Evolutionary conservation across 1,139 yeast species (phyloP).

Genomic region (Debaryomyces coudertii): DNA sequence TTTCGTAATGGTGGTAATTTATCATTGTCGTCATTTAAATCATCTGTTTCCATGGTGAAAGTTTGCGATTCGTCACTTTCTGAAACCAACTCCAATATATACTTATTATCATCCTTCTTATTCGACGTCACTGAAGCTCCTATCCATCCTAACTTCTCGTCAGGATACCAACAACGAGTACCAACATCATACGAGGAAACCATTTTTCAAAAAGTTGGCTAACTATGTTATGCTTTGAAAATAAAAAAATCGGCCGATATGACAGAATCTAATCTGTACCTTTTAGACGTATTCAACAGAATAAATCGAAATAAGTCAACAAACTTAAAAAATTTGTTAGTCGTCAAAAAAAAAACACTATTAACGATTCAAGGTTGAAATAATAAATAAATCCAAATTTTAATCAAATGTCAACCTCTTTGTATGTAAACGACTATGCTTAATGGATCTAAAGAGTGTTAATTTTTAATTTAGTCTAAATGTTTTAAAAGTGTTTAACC

Average conservation of each 20-base stretch:
- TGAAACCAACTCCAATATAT: slow-evolving; percentile 59
- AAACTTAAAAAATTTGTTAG: slow-evolving; percentile 5
- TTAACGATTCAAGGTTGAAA: neutral
- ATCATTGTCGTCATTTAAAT: slow-evolving; percentile 52
- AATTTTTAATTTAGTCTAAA: neutral
- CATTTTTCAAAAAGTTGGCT: slow-evolving; percentile 18
- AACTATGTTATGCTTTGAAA: neutral
- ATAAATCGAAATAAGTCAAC: slow-evolving; percentile 2
- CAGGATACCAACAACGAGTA: slow-evolving; percentile 92
- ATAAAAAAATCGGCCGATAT: neutral
- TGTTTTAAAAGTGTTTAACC: slow-evolving; percentile 9
- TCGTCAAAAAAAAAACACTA: slow-evolving; percentile 6
- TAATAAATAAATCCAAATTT: slow-evolving; percentile 2
- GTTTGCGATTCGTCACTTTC: slow-evolving; percentile 58
- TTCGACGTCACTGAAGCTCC: slow-evolving; percentile 77
- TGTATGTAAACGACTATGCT: neutral
- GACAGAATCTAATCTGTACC: neutral
- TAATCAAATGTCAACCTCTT: slow-evolving; percentile 1
- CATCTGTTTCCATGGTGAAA: slow-evolving; percentile 57
- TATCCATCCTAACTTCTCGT: slow-evolving; percentile 86
- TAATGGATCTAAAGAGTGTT: slow-evolving; percentile 3
- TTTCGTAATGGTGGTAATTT: slow-evolving; percentile 82
- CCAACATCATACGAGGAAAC: slow-evolving; percentile 32
- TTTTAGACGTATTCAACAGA: slow-evolving; percentile 3
- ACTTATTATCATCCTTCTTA: slow-evolving; percentile 53